Evolutionary conservation across 768 basidiomycete species (phyloP), one percentile per base, ranked within the genome.

Genomic region (Rickenella mellea): DNA sequence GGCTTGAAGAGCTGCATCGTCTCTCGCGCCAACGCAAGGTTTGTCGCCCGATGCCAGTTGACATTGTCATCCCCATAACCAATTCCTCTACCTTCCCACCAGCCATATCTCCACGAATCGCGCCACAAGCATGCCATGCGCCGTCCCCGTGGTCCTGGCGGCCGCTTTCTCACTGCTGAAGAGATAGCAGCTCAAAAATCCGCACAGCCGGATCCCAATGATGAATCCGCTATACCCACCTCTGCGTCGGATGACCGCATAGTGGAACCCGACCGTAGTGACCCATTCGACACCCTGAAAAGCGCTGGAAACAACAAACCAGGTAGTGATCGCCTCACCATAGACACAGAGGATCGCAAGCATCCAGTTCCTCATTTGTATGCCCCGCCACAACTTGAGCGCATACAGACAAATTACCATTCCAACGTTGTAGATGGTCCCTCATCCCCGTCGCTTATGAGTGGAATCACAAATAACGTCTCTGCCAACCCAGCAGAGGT

Each of bases 31-130:
- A 94, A 61, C 74, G 96, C 58, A 98, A 99, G 78, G 94, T 87
- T 29, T 30, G 53, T 44, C 32, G 41, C 48, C 26, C 21, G 5
- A 20, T 30, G 29, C 29, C 15, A 10, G 15, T 30, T 15, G 28
- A 22, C 24, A 11, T 44, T 28, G 21, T 19, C 25, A 42, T 11
- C n/a, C 5, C 24, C 15, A 37, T 29, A 42, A 19, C 19, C 26
- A 32, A 17, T 26, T 22, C 22, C 17, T 25, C 24, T 28, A 28
- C 39, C 41, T 25, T 48, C 43, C 28, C 20, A 2, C 17, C 35
- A 96, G 93, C 94, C 96, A 2, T 99, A 98, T 65, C 81, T 98
- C 24, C 96, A 99, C 50, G 96, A 99, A 58, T 94, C 90, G 6
- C 80, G 96, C 33, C 96, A 99, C 68, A 88, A 90, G 51, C 96